phyloP scores from a whole-genome alignment of 805 yeast genomes.

The Starmerella apis region DNA sequence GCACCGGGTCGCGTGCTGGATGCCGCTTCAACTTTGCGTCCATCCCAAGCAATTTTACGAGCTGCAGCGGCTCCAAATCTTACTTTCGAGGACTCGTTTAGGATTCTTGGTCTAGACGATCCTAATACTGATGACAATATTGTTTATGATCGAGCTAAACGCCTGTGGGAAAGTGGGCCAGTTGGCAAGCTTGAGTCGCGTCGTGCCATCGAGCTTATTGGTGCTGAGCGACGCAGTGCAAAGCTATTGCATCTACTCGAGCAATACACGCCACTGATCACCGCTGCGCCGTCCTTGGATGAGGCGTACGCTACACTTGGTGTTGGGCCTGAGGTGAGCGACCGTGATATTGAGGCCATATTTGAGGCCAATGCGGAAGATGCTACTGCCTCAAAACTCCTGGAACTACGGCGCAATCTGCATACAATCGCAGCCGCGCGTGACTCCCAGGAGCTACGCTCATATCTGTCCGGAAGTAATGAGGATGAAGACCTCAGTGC shows the following conservation, averaged over 20 bases:
- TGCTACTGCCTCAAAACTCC: slow-evolving; percentile 41
- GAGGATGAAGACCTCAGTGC: neutral
- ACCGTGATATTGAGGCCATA: slow-evolving; percentile 66
- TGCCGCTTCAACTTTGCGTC: slow-evolving; percentile 11
- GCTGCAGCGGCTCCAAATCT: slow-evolving; percentile 4
- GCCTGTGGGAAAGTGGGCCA: slow-evolving; percentile 1
- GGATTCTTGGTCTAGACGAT: neutral
- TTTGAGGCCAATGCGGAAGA: slow-evolving; percentile 50
- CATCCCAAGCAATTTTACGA: neutral
- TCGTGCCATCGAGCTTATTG: slow-evolving; percentile 5
- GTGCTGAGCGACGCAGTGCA: slow-evolving; percentile 4
- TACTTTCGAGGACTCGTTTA: neutral
- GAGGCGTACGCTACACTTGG: slow-evolving; percentile 47
- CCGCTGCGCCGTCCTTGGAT: slow-evolving; percentile 31
- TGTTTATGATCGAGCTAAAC: neutral
- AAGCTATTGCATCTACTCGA: neutral
- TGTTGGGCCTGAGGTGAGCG: slow-evolving; percentile 43
- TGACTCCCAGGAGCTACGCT: slow-evolving; percentile 43
- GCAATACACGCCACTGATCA: slow-evolving; percentile 31
- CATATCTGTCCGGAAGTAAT: slow-evolving; percentile 48
- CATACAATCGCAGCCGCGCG: slow-evolving; percentile 45
- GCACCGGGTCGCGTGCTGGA: neutral
- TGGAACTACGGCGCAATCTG: slow-evolving; percentile 48
- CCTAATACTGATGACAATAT: neutral
- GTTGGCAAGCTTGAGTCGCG: slow-evolving; percentile 8